Evolutionary conservation across 2,329 filamentous ascomycete species (phyloP), one percentile per base, ranked within the genome.

Genomic region (Fusarium sp.): DNA sequence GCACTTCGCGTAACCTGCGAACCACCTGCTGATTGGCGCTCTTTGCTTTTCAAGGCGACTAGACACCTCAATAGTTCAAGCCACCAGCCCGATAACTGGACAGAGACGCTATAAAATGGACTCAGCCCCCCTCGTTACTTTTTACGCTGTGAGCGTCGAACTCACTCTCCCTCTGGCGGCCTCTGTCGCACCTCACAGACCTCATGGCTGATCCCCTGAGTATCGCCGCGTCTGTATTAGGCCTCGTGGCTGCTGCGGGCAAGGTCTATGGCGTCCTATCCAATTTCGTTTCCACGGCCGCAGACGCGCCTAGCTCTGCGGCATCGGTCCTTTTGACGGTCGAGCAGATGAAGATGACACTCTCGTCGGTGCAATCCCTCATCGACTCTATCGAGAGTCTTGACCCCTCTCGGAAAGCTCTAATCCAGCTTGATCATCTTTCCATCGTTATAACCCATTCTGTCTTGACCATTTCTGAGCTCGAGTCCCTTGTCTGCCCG

Each of bases 391-490:
- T 61, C 10, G 59, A 61, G 5, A 58, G 16, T 8, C 44, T 61
- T 1, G 38, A 34, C 1, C 14, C 51, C 1, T 57, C 51, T 3
- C 14, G 51, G 9, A 61, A 61, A 18, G 27, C 38, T 11, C 13
- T 61, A 4, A 61, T 61, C 9, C 59, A 61, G 25, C 25, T 61
- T 0, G 59, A 61, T 11, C 59, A 61, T 8, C 31, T 61, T 13
- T 61, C 51, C 0, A 57, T 61, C 6, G 51, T 61, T 6, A 36
- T 61, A 8, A 61, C 51, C 0, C 59, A 61, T 33, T 57, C 59
- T 3, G 59, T 61, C 3, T 31, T 61, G 40, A 61, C 59, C 2
- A 29, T 61, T 18, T 61, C 59, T 11, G 59, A 61, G 33, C 59
- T 61, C 4, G 59, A 61, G 6, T 49, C 51, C 0, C 38, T 61